A percentile compares a stretch with the other conserved stretches of the same genome.
phyloP scores from a whole-genome alignment of 2,329 filamentous ascomycete species.

The Venturia effusa region DNA sequence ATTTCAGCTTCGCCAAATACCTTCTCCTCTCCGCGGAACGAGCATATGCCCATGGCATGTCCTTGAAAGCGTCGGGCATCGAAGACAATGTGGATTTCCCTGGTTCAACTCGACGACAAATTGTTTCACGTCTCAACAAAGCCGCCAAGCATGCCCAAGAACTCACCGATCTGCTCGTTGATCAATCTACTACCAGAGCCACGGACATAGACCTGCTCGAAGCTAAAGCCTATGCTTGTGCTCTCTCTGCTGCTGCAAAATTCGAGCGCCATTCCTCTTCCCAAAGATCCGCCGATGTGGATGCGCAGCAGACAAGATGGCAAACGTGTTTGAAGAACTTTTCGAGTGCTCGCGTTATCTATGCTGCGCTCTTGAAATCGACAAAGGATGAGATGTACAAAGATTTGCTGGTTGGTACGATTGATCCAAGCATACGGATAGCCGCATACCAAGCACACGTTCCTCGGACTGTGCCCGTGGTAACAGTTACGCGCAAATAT shows the following conservation, averaged over 20 bases:
- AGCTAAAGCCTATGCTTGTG: slow-evolving; percentile 70
- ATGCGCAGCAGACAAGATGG: slow-evolving; percentile 48
- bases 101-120: slow-evolving; percentile 73
- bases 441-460: slow-evolving; percentile 87
- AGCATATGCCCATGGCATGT: slow-evolving; percentile 92
- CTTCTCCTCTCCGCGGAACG: slow-evolving; percentile 78
- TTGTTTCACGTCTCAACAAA: slow-evolving; percentile 78
- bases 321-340: slow-evolving; percentile 64
- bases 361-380: slow-evolving; percentile 59
- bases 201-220: slow-evolving; percentile 66
- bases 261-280: slow-evolving; percentile 69
- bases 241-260: slow-evolving; percentile 63
- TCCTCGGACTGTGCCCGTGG: slow-evolving; percentile 72
- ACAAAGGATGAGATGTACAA: slow-evolving; percentile 69
- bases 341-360: slow-evolving; percentile 69
- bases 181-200: slow-evolving; percentile 51
- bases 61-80: slow-evolving; percentile 75
- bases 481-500: slow-evolving; percentile 64
- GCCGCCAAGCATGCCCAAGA: slow-evolving; percentile 59
- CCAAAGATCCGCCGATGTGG: slow-evolving; percentile 24
- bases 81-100: slow-evolving; percentile 55
- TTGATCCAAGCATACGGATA: slow-evolving; percentile 89
- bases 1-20: slow-evolving; percentile 59
- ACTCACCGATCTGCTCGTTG: slow-evolving; percentile 55
- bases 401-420: slow-evolving; percentile 72